Percentiles rank a stretch among this genome's conserved stretches.
phyloP scores from a whole-genome alignment of 2,329 filamentous ascomycete species.

The Lasiodiplodia gonubiensis region DNA sequence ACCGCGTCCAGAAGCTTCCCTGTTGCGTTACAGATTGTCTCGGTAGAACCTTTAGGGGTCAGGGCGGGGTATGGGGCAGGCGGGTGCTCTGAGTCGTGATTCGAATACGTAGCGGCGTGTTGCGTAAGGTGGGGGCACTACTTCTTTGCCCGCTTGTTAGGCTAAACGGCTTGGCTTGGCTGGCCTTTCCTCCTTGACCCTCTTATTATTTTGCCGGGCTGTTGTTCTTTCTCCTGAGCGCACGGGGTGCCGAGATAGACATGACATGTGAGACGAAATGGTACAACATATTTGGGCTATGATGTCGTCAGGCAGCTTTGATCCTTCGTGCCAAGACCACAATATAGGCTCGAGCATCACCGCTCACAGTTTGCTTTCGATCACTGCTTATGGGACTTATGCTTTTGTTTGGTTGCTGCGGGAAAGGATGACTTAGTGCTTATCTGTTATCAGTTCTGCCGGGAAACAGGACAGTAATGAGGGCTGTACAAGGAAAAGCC shows the following conservation, averaged over 20 bases:
- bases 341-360: not conserved
- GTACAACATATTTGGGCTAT: not conserved
- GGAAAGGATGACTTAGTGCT: not conserved
- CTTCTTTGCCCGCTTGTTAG: not conserved
- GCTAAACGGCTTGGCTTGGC: not conserved
- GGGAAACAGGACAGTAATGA: not conserved
- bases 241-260: not conserved
- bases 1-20: not conserved
- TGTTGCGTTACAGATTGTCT: slow-evolving; percentile 11
- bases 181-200: not conserved
- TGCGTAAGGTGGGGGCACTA: not conserved
- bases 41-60: not conserved
- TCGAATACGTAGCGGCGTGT: not conserved
- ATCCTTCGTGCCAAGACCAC: slow-evolving; percentile 1
- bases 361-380: not conserved
- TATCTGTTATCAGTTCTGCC: not conserved
- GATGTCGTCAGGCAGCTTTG: not conserved
- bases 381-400: not conserved
- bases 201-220: not conserved
- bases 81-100: not conserved
- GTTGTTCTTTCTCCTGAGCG: not conserved
- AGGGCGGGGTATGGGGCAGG: not conserved
- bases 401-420: not conserved
- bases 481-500: not conserved
- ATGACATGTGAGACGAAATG: not conserved